Evolutionary conservation across 768 basidiomycete genomes (phyloP), one percentile per base, ranked within the genome.

Genomic region (Lentinus tigrinus): DNA sequence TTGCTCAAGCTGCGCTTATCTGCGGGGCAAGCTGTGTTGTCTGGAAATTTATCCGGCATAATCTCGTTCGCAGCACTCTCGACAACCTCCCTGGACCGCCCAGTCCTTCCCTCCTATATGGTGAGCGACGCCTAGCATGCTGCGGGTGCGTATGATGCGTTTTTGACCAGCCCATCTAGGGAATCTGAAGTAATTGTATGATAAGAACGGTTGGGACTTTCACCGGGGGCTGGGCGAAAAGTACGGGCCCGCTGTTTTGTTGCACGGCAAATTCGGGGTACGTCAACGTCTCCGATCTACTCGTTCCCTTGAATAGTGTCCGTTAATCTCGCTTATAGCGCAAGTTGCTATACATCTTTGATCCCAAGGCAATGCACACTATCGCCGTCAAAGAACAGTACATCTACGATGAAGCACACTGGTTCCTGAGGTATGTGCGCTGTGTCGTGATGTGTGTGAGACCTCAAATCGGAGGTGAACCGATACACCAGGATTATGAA

Each of bases 261-360:
- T 78, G 46, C 69, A 73, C 34, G 73, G 72, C 4, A 54, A 71
- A 16, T 65, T 78, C 23, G 75, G 77, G 6, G 78, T 78, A 54
- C 16, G 72, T 63, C n/a, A 17, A 11, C 17, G 3, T 10, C 14
- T 1, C 19, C 16, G 39, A 8, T 9, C 8, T 9, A 9, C 2
- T 16, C 42, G 42, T 21, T 19, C n/a, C 17, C n/a, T 11, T 11
- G 3, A n/a, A n/a, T 39, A 39, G 38, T 34, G 21, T 50, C 1
- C 5, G 3, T 27, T 5, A 24, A 19, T 36, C 4, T 16, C 8
- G 13, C 26, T 23, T 26, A 24, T 57, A 81, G 81, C 75, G 78
- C 54, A 77, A 78, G 58, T 77, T 59, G 7, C 23, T 59, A 23
- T 59, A 54, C 28, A 39, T 49, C 26, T 59, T 59, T 23, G 58